Conservation (phyloP, 371 early-diverging fungal genomes). For the Saksenaea vasiformis region DNA sequence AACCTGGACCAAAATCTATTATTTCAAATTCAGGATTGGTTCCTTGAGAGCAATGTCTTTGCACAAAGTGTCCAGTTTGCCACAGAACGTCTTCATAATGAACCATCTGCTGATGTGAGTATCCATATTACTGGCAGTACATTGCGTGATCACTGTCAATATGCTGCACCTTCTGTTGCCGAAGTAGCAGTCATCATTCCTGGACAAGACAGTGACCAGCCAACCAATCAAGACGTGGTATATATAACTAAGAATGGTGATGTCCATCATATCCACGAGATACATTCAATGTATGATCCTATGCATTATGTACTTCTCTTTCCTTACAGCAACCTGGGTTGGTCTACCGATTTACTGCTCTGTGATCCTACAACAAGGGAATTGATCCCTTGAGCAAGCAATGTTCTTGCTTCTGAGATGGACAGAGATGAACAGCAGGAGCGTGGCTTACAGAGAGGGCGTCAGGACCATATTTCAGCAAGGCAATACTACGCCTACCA, state of each 20-base stretch:
- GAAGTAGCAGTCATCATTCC: no score
- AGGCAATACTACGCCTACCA: no score
- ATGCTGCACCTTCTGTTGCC: not conserved
- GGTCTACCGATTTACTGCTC: not conserved
- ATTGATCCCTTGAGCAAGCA: not conserved
- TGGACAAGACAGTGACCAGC: no score
- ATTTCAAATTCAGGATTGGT: not conserved
- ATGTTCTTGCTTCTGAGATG: not conserved
- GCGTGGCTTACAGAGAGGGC: no score
- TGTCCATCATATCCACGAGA: constrained; percentile 5
- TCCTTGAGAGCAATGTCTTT: not conserved
- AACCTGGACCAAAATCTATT: not conserved
- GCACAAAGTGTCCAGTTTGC: no score
- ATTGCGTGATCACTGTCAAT: not conserved
- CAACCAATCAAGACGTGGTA: no score
- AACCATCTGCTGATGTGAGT: no score
- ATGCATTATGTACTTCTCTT: constrained; percentile 9
- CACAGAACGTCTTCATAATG: no score
- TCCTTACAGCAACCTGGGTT: constrained; percentile 4
- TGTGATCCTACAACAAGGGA: not conserved
- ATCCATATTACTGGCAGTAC: not conserved
- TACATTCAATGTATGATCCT: constrained; percentile 4
- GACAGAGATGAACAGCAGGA: not conserved
- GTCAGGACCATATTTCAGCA: no score
- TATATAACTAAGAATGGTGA: no score